These are phyloP conservation scores for Fusarium multiceps DNA, from an alignment of 2,329 filamentous ascomycete species.

Conservation along the genomic window DNA sequence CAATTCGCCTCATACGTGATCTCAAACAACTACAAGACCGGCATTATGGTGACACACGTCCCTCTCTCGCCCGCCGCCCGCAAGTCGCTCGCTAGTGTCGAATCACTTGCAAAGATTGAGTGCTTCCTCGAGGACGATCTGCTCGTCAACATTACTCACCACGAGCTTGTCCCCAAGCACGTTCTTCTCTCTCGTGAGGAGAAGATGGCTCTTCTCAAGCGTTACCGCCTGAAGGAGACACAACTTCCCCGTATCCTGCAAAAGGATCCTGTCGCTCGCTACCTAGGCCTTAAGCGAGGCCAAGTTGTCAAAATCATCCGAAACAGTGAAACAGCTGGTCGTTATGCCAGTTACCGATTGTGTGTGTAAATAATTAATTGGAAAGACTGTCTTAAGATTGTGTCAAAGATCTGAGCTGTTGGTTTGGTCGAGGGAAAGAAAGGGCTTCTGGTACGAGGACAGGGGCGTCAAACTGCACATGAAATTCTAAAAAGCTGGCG, in stretches of 20 bases:
- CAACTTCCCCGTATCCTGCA: slow-evolving; percentile 93
- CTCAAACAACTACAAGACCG: slow-evolving; percentile 84
- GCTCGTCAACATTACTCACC: slow-evolving; percentile 97
- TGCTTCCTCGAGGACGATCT: slow-evolving; percentile 96
- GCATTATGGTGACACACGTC: slow-evolving; percentile 88
- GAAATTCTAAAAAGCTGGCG: slow-evolving; percentile 48
- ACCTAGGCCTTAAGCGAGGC: slow-evolving; percentile 88
- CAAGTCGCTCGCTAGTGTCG: slow-evolving; percentile 83
- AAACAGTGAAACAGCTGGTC: slow-evolving; percentile 92
- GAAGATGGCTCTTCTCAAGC: slow-evolving; percentile 84
- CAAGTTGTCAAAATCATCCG: slow-evolving; percentile 99
- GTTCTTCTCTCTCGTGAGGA: slow-evolving; percentile 90
- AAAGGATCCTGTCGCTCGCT: slow-evolving; percentile 91
- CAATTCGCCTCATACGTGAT: slow-evolving; percentile 86
- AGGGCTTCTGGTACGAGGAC: slow-evolving; percentile 40
- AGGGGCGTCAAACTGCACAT: slow-evolving; percentile 48
- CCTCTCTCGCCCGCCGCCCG: slow-evolving; percentile 87
- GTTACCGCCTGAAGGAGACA: slow-evolving; percentile 96
- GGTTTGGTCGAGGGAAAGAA: slow-evolving; percentile 25
- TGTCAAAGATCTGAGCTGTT: slow-evolving; percentile 13
- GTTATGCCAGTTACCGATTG: slow-evolving; percentile 93
- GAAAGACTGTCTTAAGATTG: not conserved
- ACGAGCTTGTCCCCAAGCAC: slow-evolving; percentile 95
- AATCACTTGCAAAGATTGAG: slow-evolving; percentile 84
- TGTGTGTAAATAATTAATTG: slow-evolving; percentile 61